These are phyloP conservation scores for Lippia alba DNA, from an alignment of 305 asterid species.

Conservation along the genomic window DNA sequence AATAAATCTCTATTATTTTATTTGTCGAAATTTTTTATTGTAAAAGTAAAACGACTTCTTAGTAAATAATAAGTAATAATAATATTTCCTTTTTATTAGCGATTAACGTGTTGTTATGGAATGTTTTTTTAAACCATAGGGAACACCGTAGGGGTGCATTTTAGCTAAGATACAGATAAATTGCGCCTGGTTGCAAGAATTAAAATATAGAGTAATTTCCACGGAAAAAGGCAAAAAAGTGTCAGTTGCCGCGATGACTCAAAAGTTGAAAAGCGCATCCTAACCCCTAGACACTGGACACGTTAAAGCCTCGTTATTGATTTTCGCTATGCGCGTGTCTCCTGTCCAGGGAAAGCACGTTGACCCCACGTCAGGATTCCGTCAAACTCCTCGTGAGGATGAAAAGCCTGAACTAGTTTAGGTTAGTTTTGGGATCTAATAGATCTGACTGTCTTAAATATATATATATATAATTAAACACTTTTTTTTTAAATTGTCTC, in stretches of 20 bases:
- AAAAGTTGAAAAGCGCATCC: slow-evolving; percentile 32
- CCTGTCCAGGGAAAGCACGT: not conserved
- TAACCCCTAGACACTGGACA: slow-evolving; percentile 26
- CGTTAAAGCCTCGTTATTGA: slow-evolving; percentile 15
- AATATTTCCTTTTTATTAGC: too few species aligned
- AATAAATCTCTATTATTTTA: too few species aligned
- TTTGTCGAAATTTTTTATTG: too few species aligned
- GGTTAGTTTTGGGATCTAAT: too few species aligned
- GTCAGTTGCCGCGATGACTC: slow-evolving; percentile 41
- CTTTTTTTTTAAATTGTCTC: too few species aligned
- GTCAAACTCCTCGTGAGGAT: not conserved
- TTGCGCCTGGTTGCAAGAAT: slow-evolving; percentile 1
- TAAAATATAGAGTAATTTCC: not conserved
- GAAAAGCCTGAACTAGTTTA: too few species aligned
- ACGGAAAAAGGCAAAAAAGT: slow-evolving; percentile 1
- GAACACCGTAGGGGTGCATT: not conserved
- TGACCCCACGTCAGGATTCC: slow-evolving; percentile 28
- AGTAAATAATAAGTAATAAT: too few species aligned
- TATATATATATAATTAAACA: too few species aligned
- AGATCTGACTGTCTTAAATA: too few species aligned
- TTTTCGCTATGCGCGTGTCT: slow-evolving; percentile 6
- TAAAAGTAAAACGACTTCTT: too few species aligned
- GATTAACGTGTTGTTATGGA: too few species aligned
- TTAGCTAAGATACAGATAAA: slow-evolving; percentile 11
- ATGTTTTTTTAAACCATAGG: not conserved